Evolutionary conservation across 371 early-diverging fungal species (phyloP).

Genomic region (Mucor racemosus): DNA sequence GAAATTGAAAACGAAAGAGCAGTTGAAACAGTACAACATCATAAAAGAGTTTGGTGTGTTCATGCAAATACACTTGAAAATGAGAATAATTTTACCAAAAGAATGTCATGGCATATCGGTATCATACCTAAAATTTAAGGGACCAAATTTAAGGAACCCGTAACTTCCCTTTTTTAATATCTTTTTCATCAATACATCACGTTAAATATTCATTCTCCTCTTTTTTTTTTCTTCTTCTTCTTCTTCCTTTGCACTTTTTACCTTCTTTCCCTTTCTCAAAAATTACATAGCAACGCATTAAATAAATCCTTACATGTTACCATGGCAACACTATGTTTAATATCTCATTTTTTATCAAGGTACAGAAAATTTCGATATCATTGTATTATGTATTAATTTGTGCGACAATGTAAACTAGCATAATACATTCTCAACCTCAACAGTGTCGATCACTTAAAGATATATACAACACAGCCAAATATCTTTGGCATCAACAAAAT

Average conservation of each 20-base stretch:
- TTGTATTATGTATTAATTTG: slow-evolving; percentile 1
- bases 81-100: slow-evolving; percentile 4
- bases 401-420: background rate
- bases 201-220: background rate
- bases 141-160: background rate
- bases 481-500: slow-evolving; percentile 13
- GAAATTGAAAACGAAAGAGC: slow-evolving; percentile 42
- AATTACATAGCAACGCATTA: background rate
- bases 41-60: slow-evolving; percentile 54
- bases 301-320: background rate
- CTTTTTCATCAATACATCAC: background rate
- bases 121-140: slow-evolving; percentile 38
- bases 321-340: slow-evolving; percentile 10
- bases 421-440: slow-evolving; percentile 1
- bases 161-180: background rate
- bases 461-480: slow-evolving; percentile 13
- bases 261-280: background rate
- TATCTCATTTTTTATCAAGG: slow-evolving; percentile 7
- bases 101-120: slow-evolving; percentile 51
- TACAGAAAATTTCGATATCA: background rate
- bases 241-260: slow-evolving; percentile 2
- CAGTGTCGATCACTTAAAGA: slow-evolving; percentile 21
- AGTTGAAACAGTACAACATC: slow-evolving; percentile 40
- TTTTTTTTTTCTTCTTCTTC: background rate
- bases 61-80: slow-evolving; percentile 22